phyloP scores from a whole-genome alignment of 176 grass and related monocot species.

The Thinopyrum elongatum region DNA sequence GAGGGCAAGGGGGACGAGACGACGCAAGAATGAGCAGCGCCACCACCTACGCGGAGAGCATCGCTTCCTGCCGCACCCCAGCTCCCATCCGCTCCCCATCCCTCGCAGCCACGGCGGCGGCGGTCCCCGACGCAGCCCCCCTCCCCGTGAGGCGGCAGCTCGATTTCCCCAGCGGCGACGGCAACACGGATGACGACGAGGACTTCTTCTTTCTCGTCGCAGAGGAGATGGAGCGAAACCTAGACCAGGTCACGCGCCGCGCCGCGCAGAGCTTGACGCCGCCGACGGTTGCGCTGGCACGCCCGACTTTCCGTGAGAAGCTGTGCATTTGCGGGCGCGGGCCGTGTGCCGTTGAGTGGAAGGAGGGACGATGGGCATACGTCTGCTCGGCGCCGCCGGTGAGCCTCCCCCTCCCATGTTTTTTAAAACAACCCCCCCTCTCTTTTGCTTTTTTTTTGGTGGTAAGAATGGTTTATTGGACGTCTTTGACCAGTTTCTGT shows the following conservation, averaged over 20 bases:
- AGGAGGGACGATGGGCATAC: constrained; percentile 10
- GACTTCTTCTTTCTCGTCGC: neutral
- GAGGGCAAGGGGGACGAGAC: neutral
- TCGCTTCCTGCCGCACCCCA: constrained; percentile 28
- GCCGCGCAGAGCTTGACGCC: neutral
- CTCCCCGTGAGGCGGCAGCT: constrained; percentile 33
- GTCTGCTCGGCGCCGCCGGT: constrained; percentile 35
- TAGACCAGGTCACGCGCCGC: neutral
- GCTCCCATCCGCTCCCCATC: neutral
- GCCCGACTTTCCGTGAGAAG: neutral
- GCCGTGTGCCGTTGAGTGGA: neutral
- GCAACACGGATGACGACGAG: neutral
- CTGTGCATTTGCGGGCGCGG: constrained; percentile 39
- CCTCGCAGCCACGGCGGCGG: neutral
- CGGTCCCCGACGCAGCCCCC: neutral
- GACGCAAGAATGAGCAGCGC: constrained; percentile 25
- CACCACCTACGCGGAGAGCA: constrained; percentile 34
- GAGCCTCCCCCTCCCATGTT: neutral
- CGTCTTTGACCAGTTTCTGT: neutral
- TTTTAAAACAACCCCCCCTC: neutral
- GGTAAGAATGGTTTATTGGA: neutral
- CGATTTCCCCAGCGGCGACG: constrained; percentile 1
- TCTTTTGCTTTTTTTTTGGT: neutral
- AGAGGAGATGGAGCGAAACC: constrained; percentile 32
- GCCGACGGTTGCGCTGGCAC: neutral